phyloP scores from a whole-genome alignment of 441 rosid genomes.

The Syzygium malaccense region DNA sequence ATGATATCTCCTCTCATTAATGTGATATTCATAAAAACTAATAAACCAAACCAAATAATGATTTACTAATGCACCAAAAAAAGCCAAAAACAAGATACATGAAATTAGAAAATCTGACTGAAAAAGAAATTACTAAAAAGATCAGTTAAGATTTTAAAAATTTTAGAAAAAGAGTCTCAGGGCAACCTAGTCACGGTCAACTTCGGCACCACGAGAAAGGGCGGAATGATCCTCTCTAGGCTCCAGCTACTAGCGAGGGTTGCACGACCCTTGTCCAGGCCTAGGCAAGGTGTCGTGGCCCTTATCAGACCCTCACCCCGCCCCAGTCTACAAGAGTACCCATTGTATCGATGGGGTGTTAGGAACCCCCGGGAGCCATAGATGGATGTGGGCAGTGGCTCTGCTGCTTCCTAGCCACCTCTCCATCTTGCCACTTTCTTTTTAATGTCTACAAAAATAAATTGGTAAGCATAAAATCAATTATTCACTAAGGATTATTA shows the following conservation, averaged over 20 bases:
- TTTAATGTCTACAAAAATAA: background rate
- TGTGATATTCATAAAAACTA: background rate
- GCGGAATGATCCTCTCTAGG: background rate
- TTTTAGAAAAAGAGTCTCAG: too few species aligned
- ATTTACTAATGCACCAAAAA: fast-evolving
- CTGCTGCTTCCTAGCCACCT: background rate
- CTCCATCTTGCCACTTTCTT: background rate
- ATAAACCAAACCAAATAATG: background rate
- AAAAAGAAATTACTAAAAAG: too few species aligned
- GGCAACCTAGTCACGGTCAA: too few species aligned
- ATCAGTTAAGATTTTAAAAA: too few species aligned
- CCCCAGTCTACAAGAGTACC: too few species aligned
- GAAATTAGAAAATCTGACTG: too few species aligned
- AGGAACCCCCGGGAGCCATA: too few species aligned
- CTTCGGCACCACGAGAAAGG: background rate
- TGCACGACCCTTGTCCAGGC: background rate
- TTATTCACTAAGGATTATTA: background rate
- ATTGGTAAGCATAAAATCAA: background rate
- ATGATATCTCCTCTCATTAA: too few species aligned
- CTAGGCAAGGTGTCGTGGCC: too few species aligned
- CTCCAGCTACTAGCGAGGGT: background rate
- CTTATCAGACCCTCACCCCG: too few species aligned
- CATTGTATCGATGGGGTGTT: too few species aligned
- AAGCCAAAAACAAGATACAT: background rate
- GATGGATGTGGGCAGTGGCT: background rate